Base-by-base conservation (phyloP, 805 yeast species). In the Suhomyces prunicola region DNA sequence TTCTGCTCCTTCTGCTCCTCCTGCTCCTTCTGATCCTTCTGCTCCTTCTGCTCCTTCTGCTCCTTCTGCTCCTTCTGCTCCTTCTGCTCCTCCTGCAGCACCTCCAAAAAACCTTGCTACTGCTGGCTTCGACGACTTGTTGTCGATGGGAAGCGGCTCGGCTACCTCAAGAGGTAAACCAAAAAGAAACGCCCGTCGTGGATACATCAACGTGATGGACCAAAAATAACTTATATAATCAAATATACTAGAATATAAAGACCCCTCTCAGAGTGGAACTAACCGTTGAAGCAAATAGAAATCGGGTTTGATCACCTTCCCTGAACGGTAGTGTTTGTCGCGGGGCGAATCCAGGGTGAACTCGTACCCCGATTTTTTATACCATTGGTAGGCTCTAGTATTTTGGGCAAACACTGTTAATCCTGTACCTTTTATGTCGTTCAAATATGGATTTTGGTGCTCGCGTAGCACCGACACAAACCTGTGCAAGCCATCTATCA, bases 151-250 rank as follows among this genome's bases (percentile, higher is more conserved):
- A 10, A 66, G 67, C 3, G 50, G 63, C 19, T 48, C 65, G n/a
- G 55, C 54, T 12, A 59, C 60, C 5, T 48, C 58, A 12, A 33
- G 59, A 5, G 55, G 71, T 15, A 65, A 63, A 51, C 58, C 62
- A 22, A 70, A 69, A 58, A 65, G 68, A 52, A 68, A 64, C 13
- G 64, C 65, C 4, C 68, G 73, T 48, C 69, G 76, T 60, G 72
- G 83, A 5, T 86, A 86, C 61, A 89, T 86, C 46, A 87, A 86
- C 65, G 86, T 86, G 6, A 81, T 86, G 86, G 54, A 55, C 33
- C 51, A 53, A 48, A 48, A 51, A 47, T 46, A 41, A 23, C 12
- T 17, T 12, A 29, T 36, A 33, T 19, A 26, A 26, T 5, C 2
- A 12, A 29, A 12, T 29, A 29, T 29, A 29, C 12, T 29, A 27